phyloP scores from a whole-genome alignment of 2,329 filamentous ascomycete species.

The Cladosporium sp. region DNA sequence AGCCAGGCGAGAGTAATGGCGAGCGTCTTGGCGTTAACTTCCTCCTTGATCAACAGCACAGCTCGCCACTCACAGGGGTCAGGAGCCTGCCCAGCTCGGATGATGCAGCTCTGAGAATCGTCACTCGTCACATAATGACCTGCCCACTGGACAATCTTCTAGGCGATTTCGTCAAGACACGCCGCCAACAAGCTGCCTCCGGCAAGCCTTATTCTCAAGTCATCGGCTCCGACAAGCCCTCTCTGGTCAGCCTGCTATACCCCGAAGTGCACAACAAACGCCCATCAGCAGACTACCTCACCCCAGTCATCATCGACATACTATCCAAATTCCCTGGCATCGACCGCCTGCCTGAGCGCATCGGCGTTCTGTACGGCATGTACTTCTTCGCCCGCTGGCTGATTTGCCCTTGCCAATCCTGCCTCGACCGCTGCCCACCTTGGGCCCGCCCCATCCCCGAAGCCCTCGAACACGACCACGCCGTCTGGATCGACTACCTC shows the following conservation, averaged over 20 bases:
- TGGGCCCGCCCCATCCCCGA: constrained; percentile 65
- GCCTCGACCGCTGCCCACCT: constrained; percentile 71
- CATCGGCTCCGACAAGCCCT: constrained; percentile 73
- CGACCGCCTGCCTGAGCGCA: constrained; percentile 71
- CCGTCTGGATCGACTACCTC: constrained; percentile 77
- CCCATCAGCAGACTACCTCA: constrained; percentile 54
- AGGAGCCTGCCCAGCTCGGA: too few species aligned
- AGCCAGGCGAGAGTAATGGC: constrained; percentile 26
- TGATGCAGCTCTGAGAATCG: neutral
- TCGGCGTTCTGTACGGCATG: constrained; percentile 80
- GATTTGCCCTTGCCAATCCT: constrained; percentile 72
- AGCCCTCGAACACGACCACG: constrained; percentile 66
- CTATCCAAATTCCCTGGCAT: constrained; percentile 79
- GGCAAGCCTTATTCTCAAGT: constrained; percentile 63
- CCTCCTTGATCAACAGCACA: constrained; percentile 55
- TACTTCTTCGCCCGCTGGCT: constrained; percentile 82
- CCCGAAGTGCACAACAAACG: constrained; percentile 43
- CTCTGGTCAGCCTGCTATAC: constrained; percentile 73
- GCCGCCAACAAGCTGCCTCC: constrained; percentile 61
- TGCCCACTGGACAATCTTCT: constrained; percentile 77
- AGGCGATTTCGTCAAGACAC: constrained; percentile 70
- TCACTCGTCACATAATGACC: constrained; percentile 38
- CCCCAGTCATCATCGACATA: constrained; percentile 81
- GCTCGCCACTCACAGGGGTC: neutral
- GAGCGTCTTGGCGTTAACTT: constrained; percentile 72